These are phyloP conservation scores for Tolypocladium nubicola DNA, from an alignment of 2,329 filamentous ascomycete species.

Conservation along the genomic window DNA sequence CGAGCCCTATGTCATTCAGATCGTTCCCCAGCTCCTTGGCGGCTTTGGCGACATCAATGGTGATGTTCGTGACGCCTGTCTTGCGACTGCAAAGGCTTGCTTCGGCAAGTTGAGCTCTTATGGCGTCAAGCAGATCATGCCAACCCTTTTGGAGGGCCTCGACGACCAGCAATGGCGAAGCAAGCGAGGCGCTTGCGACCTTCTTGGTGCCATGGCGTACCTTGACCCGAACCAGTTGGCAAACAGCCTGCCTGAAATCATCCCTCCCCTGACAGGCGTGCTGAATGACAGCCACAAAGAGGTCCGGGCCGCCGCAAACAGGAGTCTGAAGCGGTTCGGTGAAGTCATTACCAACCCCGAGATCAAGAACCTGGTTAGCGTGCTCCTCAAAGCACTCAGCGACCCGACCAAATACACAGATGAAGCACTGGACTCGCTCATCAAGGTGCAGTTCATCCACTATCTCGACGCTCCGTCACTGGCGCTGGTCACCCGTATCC, in stretches of 20 bases:
- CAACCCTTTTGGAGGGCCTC: conserved; percentile 80
- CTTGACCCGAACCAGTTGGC: conserved; percentile 92
- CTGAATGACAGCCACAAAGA: conserved; percentile 98
- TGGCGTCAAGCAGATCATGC: conserved; percentile 89
- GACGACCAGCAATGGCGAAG: conserved; percentile 96
- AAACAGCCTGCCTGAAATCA: conserved; percentile 87
- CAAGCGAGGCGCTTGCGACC: conserved; percentile 95
- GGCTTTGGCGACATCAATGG: conserved; percentile 83
- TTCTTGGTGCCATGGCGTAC: conserved; percentile 96
- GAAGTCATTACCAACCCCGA: conserved; percentile 98
- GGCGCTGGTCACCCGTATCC: conserved; percentile 86
- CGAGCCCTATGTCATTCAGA: conserved; percentile 92
- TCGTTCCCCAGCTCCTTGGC: conserved; percentile 79
- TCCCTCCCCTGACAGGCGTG: conserved; percentile 86
- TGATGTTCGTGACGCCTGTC: conserved; percentile 85
- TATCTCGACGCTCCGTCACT: conserved; percentile 96
- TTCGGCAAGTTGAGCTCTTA: conserved; percentile 91
- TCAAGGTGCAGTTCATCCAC: conserved; percentile 97
- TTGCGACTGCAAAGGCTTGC: conserved; percentile 88
- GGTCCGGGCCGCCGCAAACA: conserved; percentile 82
- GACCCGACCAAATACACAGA: conserved; percentile 97
- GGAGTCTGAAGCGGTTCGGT: conserved; percentile 93
- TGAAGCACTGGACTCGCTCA: conserved; percentile 82
- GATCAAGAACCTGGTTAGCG: conserved; percentile 82
- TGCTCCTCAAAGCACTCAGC: conserved; percentile 90